Conservation (phyloP, 306 rosid genomes). For the Senna siamea region DNA sequence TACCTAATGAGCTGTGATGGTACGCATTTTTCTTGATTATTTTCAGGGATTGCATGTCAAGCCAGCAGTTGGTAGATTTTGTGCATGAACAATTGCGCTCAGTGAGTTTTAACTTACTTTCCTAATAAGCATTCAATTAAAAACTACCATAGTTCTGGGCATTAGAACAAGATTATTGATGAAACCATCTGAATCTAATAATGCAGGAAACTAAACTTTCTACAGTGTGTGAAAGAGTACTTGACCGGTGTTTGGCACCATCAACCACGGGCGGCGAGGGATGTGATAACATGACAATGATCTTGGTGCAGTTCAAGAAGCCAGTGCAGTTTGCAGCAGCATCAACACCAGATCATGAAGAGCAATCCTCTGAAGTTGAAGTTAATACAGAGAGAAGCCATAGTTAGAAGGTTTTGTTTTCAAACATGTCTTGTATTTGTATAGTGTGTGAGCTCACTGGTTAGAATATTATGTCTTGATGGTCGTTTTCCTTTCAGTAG, state of each 20-base stretch:
- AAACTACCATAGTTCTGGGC: not conserved
- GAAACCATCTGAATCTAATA: not conserved
- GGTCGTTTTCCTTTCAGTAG: not conserved
- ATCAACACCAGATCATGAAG: slow-evolving; percentile 38
- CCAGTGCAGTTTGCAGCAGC: slow-evolving; percentile 36
- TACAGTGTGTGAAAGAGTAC: slow-evolving; percentile 73
- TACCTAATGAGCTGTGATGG: not conserved
- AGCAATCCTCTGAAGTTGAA: slow-evolving; percentile 42
- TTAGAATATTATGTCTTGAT: slow-evolving; percentile 5
- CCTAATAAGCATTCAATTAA: not conserved
- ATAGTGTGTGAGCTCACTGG: slow-evolving; percentile 18
- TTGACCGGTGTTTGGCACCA: slow-evolving; percentile 86
- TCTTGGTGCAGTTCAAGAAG: slow-evolving; percentile 84
- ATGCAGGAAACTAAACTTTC: slow-evolving; percentile 70
- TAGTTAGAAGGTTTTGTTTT: slow-evolving; percentile 40
- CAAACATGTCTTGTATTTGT: slow-evolving; percentile 27
- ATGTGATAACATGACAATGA: slow-evolving; percentile 96
- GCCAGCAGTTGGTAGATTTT: slow-evolving; percentile 91
- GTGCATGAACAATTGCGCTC: slow-evolving; percentile 66
- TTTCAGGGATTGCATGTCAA: slow-evolving; percentile 90
- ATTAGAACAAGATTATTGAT: not conserved
- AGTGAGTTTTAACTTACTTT: slow-evolving; percentile 49
- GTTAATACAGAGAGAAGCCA: slow-evolving; percentile 30
- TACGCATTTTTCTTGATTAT: slow-evolving; percentile 26
- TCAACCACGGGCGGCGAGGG: slow-evolving; percentile 79